These are phyloP conservation scores for Starmera dryadoides DNA, from an alignment of 805 yeast species.

Conservation along the genomic window DNA sequence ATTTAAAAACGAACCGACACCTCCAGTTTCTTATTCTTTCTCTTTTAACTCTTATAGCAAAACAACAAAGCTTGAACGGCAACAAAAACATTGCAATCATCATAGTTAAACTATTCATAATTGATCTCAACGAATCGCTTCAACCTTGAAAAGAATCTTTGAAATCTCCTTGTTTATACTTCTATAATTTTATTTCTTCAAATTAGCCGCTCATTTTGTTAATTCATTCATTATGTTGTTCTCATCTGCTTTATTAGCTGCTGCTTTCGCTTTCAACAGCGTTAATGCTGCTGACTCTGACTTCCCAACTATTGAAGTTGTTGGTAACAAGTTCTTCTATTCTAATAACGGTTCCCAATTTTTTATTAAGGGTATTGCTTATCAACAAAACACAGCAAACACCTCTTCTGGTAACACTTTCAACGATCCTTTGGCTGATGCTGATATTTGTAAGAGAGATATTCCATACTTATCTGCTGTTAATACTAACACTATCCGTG, in stretches of 20 bases:
- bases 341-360: constrained; percentile 76
- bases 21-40: background rate
- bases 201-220: too few relatives aligned
- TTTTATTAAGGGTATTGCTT: constrained; percentile 72
- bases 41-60: background rate
- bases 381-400: constrained; percentile 61
- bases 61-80: too few relatives aligned
- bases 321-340: constrained; percentile 73
- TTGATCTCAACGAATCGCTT: too few relatives aligned
- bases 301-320: constrained; percentile 61
- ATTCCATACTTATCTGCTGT: constrained; percentile 59
- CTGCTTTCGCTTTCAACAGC: constrained; percentile 22
- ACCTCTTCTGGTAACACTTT: constrained; percentile 37
- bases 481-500: constrained; percentile 66
- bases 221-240: constrained; percentile 29
- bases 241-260: constrained; percentile 16
- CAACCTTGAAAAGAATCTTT: too few relatives aligned
- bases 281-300: constrained; percentile 30
- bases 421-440: constrained; percentile 67
- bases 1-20: background rate
- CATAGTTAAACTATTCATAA: too few relatives aligned
- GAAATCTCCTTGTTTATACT: too few relatives aligned
- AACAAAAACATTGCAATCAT: too few relatives aligned
- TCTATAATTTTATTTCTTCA: too few relatives aligned
- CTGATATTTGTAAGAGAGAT: constrained; percentile 58